phyloP scores from a whole-genome alignment of 1,139 yeast species.

The Sugiyamaella xylanicola region DNA sequence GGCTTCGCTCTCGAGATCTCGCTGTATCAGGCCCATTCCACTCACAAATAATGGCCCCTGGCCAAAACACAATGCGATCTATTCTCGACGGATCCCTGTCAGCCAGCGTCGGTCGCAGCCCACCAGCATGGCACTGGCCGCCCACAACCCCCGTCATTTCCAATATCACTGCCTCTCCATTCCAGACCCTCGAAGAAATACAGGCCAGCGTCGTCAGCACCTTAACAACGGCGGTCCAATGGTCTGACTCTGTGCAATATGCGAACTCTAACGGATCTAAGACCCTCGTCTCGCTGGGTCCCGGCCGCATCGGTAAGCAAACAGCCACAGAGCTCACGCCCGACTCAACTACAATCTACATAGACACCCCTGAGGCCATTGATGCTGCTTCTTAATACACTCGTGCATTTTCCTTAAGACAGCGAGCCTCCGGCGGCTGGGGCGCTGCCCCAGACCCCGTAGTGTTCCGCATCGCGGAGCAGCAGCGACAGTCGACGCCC shows the following conservation, averaged over 20 bases:
- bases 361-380: slow-evolving; percentile 21
- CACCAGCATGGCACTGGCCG: slow-evolving; percentile 33
- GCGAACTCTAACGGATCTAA: slow-evolving; percentile 26
- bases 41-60: slow-evolving; percentile 45
- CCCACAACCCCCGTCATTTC: slow-evolving; percentile 37
- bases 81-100: slow-evolving; percentile 21
- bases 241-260: slow-evolving; percentile 38
- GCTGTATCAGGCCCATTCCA: slow-evolving; percentile 62
- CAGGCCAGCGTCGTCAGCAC: slow-evolving; percentile 33
- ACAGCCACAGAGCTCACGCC: slow-evolving; percentile 22
- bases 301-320: slow-evolving; percentile 37
- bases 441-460: too few relatives aligned
- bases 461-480: not conserved
- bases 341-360: slow-evolving; percentile 18
- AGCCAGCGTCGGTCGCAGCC: not conserved
- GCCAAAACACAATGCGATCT: slow-evolving; percentile 40
- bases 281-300: slow-evolving; percentile 37
- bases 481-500: not conserved
- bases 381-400: not conserved
- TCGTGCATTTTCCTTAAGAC: too few relatives aligned
- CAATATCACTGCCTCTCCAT: slow-evolving; percentile 42
- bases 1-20: slow-evolving; percentile 34
- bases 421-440: too few relatives aligned
- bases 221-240: slow-evolving; percentile 39
- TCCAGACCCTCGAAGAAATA: slow-evolving; percentile 37